These are phyloP conservation scores for Lentinula sp. DNA, from an alignment of 768 basidiomycete species.

Conservation along the genomic window DNA sequence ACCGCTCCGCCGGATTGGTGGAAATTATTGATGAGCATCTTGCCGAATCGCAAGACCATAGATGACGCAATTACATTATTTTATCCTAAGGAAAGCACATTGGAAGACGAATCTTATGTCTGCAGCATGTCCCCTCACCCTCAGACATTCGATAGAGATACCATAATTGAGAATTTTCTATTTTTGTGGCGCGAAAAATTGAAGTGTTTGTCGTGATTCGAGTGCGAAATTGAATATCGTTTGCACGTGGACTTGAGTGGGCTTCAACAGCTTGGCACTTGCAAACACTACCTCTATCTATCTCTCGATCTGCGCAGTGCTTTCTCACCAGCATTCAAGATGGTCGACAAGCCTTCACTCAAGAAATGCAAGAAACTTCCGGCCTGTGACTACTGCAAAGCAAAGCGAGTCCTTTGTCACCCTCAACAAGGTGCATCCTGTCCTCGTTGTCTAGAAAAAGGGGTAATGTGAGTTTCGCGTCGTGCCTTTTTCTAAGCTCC, in stretches of 20 bases:
- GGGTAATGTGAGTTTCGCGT: background rate
- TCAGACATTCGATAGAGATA: background rate
- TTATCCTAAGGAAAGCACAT: too few species aligned
- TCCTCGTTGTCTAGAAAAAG: slow-evolving; percentile 10
- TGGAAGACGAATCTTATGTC: background rate
- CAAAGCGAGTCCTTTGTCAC: slow-evolving; percentile 7
- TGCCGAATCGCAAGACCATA: background rate
- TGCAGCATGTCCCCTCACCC: background rate
- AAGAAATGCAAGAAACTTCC: background rate
- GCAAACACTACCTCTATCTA: too few species aligned
- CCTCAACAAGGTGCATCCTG: slow-evolving; percentile 4
- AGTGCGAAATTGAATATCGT: too few species aligned
- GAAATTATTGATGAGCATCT: background rate
- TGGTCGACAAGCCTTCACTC: background rate
- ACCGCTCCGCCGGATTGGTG: background rate
- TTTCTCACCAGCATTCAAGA: background rate
- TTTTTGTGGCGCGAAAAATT: too few species aligned
- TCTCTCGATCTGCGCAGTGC: too few species aligned
- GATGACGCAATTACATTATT: background rate
- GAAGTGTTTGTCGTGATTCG: too few species aligned
- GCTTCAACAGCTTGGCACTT: background rate
- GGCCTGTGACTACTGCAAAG: slow-evolving; percentile 10
- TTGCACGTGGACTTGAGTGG: too few species aligned
- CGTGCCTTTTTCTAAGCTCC: background rate
- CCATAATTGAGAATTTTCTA: too few species aligned